Evolutionary conservation across 1,139 yeast species (phyloP), one percentile per base, ranked within the genome.

Genomic region (Lodderomyces parapsilosis): DNA sequence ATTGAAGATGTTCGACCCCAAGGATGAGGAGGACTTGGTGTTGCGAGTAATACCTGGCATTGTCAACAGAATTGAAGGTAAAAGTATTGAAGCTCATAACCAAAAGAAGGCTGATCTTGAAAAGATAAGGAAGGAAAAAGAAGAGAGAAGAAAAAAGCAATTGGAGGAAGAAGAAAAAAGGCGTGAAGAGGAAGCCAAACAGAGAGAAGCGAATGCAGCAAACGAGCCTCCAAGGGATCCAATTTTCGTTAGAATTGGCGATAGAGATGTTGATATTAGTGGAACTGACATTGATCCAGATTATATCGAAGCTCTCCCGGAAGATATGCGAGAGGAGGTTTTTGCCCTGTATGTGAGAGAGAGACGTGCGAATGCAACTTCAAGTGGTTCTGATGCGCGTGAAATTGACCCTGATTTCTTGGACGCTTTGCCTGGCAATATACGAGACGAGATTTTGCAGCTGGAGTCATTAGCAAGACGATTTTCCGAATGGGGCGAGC

Each of bases 201-300:
- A 65, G 43, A 56, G 69, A 41, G 73, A 64, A 41, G 66, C 55
- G 23, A 60, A 56, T 33, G 62, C 59, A 7, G 45, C 52, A 6
- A 46, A 43, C 28, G 49, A 49, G 13, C 49, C 53, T 13, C 43
- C 31, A 32, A 43, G 46, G 14, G 63, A 63, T 3, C 94, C 96
- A 0, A 72, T 86, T 0, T 76, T 76, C 68, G 91, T 91, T 6
- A 71, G 73, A 14, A 85, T 91, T 52, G 93, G 91, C 18, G 95
- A 87, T 31, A 67, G 84, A 28, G 83, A 83, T 45, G 91, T 91
- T 27, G 95, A 91, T 59, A 86, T 91, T 36, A 80, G 94, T 43
- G 94, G 91, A 0, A 83, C 96, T 3, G 97, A 89, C 45, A 89
- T 91, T 46, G 97, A 91, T 62, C 96, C 96, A 0, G 94, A 86